These are phyloP conservation scores for Candida smagusa DNA, from an alignment of 1,139 yeast genomes.

Conservation along the genomic window DNA sequence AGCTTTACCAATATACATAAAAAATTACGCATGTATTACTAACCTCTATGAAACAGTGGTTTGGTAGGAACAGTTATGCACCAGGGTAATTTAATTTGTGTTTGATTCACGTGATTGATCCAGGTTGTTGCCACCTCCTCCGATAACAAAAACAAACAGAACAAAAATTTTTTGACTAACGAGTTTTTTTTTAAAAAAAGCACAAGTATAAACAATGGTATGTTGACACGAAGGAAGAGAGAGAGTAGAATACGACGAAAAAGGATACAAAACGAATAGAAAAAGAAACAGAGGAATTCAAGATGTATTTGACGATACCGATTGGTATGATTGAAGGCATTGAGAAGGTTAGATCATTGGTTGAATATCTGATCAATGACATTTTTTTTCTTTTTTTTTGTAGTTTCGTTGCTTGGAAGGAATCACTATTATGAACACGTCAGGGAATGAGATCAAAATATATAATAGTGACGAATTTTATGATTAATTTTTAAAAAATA, in stretches of 20 bases:
- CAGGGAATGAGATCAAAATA: background rate
- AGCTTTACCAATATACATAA: background rate
- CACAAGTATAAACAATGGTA: slow-evolving; percentile 7
- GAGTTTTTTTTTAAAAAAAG: slow-evolving; percentile 2
- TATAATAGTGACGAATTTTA: background rate
- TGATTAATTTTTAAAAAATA: slow-evolving; percentile 3
- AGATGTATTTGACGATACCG: too few relatives aligned
- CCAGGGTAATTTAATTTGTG: too few relatives aligned
- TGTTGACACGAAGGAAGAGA: slow-evolving; percentile 1
- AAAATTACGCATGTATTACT: background rate
- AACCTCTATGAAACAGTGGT: too few relatives aligned
- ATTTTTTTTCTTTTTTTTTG: background rate
- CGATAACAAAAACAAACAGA: slow-evolving; percentile 3
- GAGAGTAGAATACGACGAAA: background rate
- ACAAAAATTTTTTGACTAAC: slow-evolving; percentile 1
- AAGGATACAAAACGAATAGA: background rate
- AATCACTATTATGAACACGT: slow-evolving; percentile 2
- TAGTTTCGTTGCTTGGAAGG: background rate
- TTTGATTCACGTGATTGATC: background rate
- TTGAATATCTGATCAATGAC: too few relatives aligned
- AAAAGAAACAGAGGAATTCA: background rate
- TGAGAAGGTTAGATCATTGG: too few relatives aligned
- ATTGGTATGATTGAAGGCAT: too few relatives aligned
- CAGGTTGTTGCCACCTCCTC: slow-evolving; percentile 1
- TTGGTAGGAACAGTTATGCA: too few relatives aligned